These are phyloP conservation scores for Cephaloascus albidus DNA, from an alignment of 805 yeast species.

Conservation along the genomic window DNA sequence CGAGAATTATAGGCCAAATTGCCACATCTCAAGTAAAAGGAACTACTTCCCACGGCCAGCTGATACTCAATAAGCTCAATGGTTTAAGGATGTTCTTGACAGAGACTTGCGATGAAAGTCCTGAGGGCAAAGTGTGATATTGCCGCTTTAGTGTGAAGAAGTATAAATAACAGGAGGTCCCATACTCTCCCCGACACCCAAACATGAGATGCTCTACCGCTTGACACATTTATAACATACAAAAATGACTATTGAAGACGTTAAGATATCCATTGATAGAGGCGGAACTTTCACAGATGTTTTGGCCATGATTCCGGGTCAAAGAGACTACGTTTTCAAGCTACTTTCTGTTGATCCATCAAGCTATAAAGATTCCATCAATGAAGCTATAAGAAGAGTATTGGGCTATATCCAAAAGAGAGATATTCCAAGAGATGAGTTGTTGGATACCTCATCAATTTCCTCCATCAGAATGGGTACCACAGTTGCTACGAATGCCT, in stretches of 20 bases:
- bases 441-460: conserved; percentile 10
- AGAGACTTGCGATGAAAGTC: too few species aligned
- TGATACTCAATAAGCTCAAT: too few species aligned
- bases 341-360: conserved; percentile 3
- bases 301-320: background rate
- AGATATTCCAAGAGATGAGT: conserved; percentile 8
- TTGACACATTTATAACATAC: too few species aligned
- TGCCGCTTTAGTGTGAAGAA: too few species aligned
- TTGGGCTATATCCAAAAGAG: background rate
- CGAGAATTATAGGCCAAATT: too few species aligned
- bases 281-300: conserved; percentile 19
- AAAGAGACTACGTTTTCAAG: conserved; percentile 3
- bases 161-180: too few species aligned
- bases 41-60: too few species aligned
- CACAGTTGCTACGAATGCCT: conserved; percentile 17
- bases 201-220: too few species aligned
- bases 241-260: background rate
- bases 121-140: too few species aligned
- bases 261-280: conserved; percentile 13
- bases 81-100: too few species aligned
- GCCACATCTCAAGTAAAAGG: too few species aligned
- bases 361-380: conserved; percentile 3
- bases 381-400: conserved; percentile 3
- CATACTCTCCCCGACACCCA: too few species aligned
- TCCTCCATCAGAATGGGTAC: conserved; percentile 18